Evolutionary conservation across 179 eudicot species (phyloP).

Genomic region (Carnegiea gigantea): DNA sequence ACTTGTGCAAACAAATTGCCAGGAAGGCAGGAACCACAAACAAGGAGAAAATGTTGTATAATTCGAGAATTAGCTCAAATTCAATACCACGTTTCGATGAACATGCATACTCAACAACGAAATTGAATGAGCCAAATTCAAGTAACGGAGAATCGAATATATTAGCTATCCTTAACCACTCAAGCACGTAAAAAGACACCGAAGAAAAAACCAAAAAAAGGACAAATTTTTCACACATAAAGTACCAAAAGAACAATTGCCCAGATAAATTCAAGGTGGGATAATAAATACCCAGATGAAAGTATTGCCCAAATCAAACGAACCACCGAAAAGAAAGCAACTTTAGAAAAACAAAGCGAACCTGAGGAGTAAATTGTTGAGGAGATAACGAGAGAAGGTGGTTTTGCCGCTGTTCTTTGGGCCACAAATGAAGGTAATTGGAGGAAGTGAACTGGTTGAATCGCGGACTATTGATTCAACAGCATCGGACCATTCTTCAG

Average conservation of each 20-base stretch:
- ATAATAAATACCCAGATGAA: neutral
- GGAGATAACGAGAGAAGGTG: slow-evolving; percentile 82
- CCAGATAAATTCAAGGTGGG: neutral
- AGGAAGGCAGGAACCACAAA: neutral
- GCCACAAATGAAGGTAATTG: slow-evolving; percentile 64
- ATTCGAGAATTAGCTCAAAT: neutral
- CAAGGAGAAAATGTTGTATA: neutral
- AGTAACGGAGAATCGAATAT: neutral
- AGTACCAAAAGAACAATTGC: neutral
- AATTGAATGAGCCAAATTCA: slow-evolving; percentile 1
- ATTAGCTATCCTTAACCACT: neutral
- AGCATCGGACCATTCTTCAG: slow-evolving; percentile 69
- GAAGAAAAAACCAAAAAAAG: neutral
- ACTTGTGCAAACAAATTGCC: neutral
- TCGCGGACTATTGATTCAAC: slow-evolving; percentile 44
- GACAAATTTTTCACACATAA: neutral
- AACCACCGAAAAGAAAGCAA: neutral
- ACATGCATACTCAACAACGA: neutral
- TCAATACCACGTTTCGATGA: neutral
- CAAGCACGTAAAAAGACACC: neutral
- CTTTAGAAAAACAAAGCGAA: neutral
- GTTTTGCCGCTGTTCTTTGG: slow-evolving; percentile 88
- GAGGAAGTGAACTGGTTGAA: slow-evolving; percentile 36
- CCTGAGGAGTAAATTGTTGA: slow-evolving; percentile 75
- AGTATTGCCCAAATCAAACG: too few species aligned